These are phyloP conservation scores for Neurospora sp. DNA, from an alignment of 495 filamentous ascomycete genomes.

Conservation along the genomic window DNA sequence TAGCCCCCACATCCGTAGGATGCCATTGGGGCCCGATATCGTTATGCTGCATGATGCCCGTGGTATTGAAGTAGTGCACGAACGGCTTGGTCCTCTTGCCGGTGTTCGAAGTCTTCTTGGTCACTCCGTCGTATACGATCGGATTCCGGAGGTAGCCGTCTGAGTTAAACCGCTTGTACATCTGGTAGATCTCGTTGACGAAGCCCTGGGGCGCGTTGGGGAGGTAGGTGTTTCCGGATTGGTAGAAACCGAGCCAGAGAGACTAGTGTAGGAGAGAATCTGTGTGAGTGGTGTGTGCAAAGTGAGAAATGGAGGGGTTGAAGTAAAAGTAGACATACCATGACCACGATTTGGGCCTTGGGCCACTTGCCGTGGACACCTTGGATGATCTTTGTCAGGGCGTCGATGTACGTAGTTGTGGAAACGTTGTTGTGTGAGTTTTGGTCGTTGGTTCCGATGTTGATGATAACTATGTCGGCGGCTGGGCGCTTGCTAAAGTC, in stretches of 20 bases:
- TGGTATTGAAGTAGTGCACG: conserved; percentile 60
- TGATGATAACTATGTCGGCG: conserved; percentile 57
- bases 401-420: conserved; percentile 39
- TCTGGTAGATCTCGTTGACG: conserved; percentile 40
- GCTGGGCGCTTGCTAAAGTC: conserved; percentile 48
- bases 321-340: conserved; percentile 31
- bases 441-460: conserved; percentile 60
- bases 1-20: conserved; percentile 56
- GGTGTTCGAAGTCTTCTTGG: conserved; percentile 26
- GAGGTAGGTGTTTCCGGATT: conserved; percentile 42
- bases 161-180: conserved; percentile 49
- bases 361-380: conserved; percentile 53
- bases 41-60: conserved; percentile 58
- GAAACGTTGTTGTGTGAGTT: conserved; percentile 50
- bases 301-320: not conserved
- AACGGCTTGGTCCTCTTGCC: conserved; percentile 35
- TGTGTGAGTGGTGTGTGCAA: not conserved
- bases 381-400: conserved; percentile 49
- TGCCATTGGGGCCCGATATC: conserved; percentile 56
- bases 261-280: conserved; percentile 26
- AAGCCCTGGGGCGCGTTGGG: conserved; percentile 39
- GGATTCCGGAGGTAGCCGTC: conserved; percentile 33
- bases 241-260: conserved; percentile 52
- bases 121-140: conserved; percentile 32
- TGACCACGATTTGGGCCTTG: conserved; percentile 50